Percentiles rank a stretch among this genome's conserved stretches.
Evolutionary conservation across 208 protist species (phyloP).

Genomic region (Leptomonas pyrrhocoris): DNA sequence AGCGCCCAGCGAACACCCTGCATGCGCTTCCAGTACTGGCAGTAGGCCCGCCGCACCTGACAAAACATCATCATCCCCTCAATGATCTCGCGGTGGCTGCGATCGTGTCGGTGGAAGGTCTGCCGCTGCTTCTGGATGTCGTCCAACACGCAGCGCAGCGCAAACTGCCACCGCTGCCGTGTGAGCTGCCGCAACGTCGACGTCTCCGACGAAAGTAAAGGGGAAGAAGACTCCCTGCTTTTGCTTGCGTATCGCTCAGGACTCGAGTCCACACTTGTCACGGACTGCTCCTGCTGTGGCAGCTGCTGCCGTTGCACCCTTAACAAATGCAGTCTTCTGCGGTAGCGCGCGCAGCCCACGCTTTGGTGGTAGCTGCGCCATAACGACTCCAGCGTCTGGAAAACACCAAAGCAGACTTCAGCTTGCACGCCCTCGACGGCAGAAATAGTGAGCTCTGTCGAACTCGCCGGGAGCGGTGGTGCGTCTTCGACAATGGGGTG

Average conservation of each 20-base stretch:
- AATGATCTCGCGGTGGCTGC: slow-evolving; percentile 30
- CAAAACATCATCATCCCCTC: slow-evolving; percentile 62
- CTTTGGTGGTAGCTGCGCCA: slow-evolving; percentile 50
- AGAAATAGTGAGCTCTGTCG: slow-evolving; percentile 24
- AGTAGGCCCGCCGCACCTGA: slow-evolving; percentile 62
- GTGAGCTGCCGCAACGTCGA: slow-evolving; percentile 4
- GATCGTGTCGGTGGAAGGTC: slow-evolving; percentile 4
- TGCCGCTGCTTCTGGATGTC: slow-evolving; percentile 32
- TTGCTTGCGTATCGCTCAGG: not conserved
- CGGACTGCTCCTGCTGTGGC: not conserved
- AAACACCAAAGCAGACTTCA: slow-evolving; percentile 60
- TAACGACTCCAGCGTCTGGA: slow-evolving; percentile 43
- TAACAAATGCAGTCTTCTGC: slow-evolving; percentile 64
- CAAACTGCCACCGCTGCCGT: slow-evolving; percentile 50
- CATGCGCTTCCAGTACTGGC: slow-evolving; percentile 65
- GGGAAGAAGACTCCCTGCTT: not conserved
- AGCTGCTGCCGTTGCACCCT: not conserved
- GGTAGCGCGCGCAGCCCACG: slow-evolving; percentile 55
- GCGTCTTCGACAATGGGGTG: slow-evolving; percentile 16
- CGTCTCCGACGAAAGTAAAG: not conserved
- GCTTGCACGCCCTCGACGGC: slow-evolving; percentile 25
- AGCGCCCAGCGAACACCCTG: slow-evolving; percentile 59
- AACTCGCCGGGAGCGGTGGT: slow-evolving; percentile 14
- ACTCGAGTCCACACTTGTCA: not conserved
- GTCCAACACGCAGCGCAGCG: slow-evolving; percentile 33